A percentile compares a stretch with the other conserved stretches of the same genome.
Evolutionary conservation across 176 grass and related monocot genomes (phyloP).

Genomic region (Triticum aestivum): DNA sequence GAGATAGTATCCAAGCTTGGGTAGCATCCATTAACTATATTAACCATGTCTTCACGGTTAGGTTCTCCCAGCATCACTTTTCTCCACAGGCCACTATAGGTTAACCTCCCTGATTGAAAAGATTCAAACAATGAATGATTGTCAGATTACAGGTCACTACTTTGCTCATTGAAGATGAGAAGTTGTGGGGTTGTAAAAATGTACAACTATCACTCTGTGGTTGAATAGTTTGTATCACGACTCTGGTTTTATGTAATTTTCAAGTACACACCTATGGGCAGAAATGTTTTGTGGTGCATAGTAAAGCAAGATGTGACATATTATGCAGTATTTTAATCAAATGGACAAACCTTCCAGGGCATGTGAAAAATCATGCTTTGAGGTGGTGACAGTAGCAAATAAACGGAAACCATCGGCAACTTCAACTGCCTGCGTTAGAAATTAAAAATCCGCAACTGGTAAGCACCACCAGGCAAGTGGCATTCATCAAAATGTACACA

Average conservation of each 20-base stretch:
- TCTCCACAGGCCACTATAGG: conserved; percentile 80
- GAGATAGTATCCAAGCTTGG: conserved; percentile 63
- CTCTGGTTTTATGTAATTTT: conserved; percentile 11
- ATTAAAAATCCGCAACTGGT: conserved; percentile 3
- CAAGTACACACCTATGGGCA: neutral
- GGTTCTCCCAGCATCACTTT: conserved; percentile 74
- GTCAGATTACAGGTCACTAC: neutral
- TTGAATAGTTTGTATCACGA: neutral
- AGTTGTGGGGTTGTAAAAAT: conserved; percentile 5
- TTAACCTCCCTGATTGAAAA: conserved; percentile 36
- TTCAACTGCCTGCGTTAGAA: conserved; percentile 58
- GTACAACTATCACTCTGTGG: neutral
- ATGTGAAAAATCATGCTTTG: conserved; percentile 67
- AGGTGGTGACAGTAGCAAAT: conserved; percentile 81
- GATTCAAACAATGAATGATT: conserved; percentile 7
- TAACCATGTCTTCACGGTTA: conserved; percentile 59
- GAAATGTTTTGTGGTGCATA: neutral
- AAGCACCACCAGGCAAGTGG: conserved; percentile 25
- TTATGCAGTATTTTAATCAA: conserved; percentile 3
- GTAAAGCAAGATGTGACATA: neutral
- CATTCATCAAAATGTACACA: neutral
- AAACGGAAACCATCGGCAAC: conserved; percentile 79
- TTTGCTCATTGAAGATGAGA: neutral
- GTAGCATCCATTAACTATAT: conserved; percentile 81
- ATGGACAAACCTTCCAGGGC: conserved; percentile 60